Evolutionary conservation across 345 rosid species (phyloP).

Genomic region (Clarkia xantiana): DNA sequence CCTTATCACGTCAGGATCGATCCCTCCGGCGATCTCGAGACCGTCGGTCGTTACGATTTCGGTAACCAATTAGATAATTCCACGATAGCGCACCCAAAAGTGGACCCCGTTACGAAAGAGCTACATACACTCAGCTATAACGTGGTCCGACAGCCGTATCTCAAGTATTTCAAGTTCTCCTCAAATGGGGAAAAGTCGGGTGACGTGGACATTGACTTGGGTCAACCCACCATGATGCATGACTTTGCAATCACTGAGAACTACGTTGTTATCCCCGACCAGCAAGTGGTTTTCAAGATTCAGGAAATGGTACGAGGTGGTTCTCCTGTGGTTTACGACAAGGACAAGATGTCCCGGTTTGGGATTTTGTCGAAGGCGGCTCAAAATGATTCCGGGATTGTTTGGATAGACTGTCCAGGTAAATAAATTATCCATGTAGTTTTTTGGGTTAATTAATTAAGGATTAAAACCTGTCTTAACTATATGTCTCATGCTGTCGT

Average conservation of each 20-base stretch:
- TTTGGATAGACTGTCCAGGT: constrained; percentile 49
- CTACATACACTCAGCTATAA: constrained; percentile 63
- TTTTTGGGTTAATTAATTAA: too few relatives aligned
- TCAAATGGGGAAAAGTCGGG: constrained; percentile 46
- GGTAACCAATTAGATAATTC: constrained; percentile 33
- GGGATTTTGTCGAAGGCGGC: constrained; percentile 52
- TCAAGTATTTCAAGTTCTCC: constrained; percentile 50
- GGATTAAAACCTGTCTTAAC: too few relatives aligned
- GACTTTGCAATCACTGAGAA: constrained; percentile 80
- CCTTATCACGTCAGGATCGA: constrained; percentile 66
- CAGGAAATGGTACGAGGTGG: constrained; percentile 67
- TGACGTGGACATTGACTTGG: constrained; percentile 56
- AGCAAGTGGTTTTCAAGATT: constrained; percentile 74
- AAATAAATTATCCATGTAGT: too few relatives aligned
- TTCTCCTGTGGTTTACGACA: constrained; percentile 70
- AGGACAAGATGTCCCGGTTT: constrained; percentile 46
- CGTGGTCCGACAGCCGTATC: constrained; percentile 58
- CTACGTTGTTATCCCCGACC: constrained; percentile 71
- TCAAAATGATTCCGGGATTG: constrained; percentile 22
- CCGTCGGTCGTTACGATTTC: constrained; percentile 54
- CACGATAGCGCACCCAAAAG: constrained; percentile 87
- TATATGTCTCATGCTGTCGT: too few relatives aligned
- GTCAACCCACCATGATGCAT: constrained; percentile 76
- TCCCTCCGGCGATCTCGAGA: constrained; percentile 50
- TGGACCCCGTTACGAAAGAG: constrained; percentile 55